phyloP scores from a whole-genome alignment of 805 yeast genomes.

The Saccharomycopsis sp. region DNA sequence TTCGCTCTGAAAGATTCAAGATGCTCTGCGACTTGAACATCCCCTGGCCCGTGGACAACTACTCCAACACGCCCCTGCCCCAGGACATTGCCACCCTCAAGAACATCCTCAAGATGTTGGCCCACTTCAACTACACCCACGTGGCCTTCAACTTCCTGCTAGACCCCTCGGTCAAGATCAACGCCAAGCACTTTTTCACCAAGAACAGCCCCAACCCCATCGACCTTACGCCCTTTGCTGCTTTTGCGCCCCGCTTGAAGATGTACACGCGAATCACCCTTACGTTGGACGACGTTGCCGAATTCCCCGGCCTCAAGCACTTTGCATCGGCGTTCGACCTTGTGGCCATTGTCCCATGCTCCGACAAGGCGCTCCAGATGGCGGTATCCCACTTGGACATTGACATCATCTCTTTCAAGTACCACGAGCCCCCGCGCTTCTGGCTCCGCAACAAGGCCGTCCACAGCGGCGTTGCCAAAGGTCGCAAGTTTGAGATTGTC shows the following conservation, averaged over 20 bases:
- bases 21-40: constrained; percentile 62
- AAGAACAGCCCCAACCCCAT: constrained; percentile 35
- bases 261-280: constrained; percentile 69
- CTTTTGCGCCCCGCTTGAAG: constrained; percentile 33
- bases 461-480: constrained; percentile 75
- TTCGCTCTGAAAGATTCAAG: too few species aligned
- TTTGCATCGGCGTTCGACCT: constrained; percentile 54
- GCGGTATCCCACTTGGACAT: constrained; percentile 71
- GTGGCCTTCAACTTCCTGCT: constrained; percentile 65
- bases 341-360: constrained; percentile 69
- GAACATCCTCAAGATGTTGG: constrained; percentile 43
- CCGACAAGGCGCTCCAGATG: constrained; percentile 69
- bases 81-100: constrained; percentile 38
- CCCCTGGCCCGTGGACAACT: constrained; percentile 57
- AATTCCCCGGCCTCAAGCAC: constrained; percentile 48
- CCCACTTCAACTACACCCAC: constrained; percentile 61
- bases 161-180: constrained; percentile 43
- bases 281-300: constrained; percentile 66
- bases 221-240: constrained; percentile 25
- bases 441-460: constrained; percentile 76
- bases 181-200: constrained; percentile 26
- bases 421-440: constrained; percentile 56
- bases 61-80: constrained; percentile 32
- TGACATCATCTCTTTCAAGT: constrained; percentile 70
- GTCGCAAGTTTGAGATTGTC: constrained; percentile 68